Evolutionary conservation across 108 stramenopile genomes (phyloP), one percentile per base, ranked within the genome.

Genomic region (Chaetoceros tenuissimus): DNA sequence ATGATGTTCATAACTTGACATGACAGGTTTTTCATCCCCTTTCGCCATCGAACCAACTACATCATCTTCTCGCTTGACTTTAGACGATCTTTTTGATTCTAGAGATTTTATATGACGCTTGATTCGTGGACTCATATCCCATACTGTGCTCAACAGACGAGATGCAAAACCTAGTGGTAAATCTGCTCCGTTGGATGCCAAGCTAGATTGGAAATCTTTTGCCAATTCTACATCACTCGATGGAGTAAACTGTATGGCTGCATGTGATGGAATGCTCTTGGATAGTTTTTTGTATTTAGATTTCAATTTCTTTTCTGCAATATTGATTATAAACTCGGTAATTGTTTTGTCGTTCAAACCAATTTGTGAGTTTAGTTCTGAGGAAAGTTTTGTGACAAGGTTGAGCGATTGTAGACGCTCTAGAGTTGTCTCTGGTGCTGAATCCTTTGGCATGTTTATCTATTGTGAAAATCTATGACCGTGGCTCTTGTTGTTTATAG

Each of bases 291-390:
- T 54, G 34, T 40, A 40, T 40, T 57, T 58, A 3, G 73, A 52
- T n/a, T 82, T 82, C 24, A 82, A 53, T 17, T 82, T 62, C 20
- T 55, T 74, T 49, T 96, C 86, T 21, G 94, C 85, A n/a, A 96
- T 51, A 55, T 85, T 59, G 49, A 99, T 83, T 25, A 99, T 73
- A 60, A 98, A 99, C 72, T 99, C 98, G 3, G 97, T 79, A 44
- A 99, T 71, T 3, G 95, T 96, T 46, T 87, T 82, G 64, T 99
- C 98, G 31, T 80, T 68, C 30, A 99, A 51, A 19, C 95, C 94
- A 48, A 98, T 65, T 63, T 94, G 81, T 13, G 79, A 80, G 40
- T 74, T 77, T 62, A 96, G 77, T 55, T 88, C 94, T 29, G 94
- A 80, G 53, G 76, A 80, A n/a, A 99, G 77, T 46, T 85, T 77